Conservation (phyloP, 495 filamentous ascomycete species). For the Aspergillus cristatus region DNA sequence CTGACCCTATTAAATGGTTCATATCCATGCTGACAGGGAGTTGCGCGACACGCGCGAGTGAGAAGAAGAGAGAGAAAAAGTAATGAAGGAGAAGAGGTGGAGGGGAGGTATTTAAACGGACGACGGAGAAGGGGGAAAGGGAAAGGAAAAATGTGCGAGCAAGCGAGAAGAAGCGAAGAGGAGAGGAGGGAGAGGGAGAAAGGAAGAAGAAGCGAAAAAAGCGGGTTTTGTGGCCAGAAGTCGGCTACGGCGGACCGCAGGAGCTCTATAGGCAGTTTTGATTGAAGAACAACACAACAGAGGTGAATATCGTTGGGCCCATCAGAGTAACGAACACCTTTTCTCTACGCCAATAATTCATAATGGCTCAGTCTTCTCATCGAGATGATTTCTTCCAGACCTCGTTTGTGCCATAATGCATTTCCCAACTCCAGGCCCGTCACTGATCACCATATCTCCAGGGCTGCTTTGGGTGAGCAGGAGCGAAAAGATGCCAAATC, state of each 20-base stretch:
- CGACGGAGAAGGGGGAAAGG: conserved; percentile 1
- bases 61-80: conserved; percentile 5
- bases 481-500: conserved; percentile 71
- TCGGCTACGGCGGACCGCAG: conserved; percentile 28
- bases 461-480: conserved; percentile 61
- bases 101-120: conserved; percentile 9
- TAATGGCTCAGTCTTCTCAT: conserved; percentile 58
- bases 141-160: conserved; percentile 3
- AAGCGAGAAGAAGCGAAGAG: conserved; percentile 14
- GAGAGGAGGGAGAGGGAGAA: conserved; percentile 7
- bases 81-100: conserved; percentile 15
- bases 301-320: too few relatives aligned
- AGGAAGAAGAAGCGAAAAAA: conserved; percentile 16
- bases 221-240: conserved; percentile 27
- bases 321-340: too few relatives aligned
- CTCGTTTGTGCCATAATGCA: conserved; percentile 43
- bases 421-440: conserved; percentile 1
- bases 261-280: conserved; percentile 29
- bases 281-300: too few relatives aligned
- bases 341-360: too few relatives aligned
- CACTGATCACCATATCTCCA: conserved; percentile 23
- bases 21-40: conserved; percentile 39
- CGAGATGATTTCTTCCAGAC: conserved; percentile 85
- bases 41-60: conserved; percentile 26
- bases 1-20: conserved; percentile 47